These are phyloP conservation scores for Aspergillus quadricinctus DNA, from an alignment of 2,329 filamentous ascomycete species.

Conservation along the genomic window DNA sequence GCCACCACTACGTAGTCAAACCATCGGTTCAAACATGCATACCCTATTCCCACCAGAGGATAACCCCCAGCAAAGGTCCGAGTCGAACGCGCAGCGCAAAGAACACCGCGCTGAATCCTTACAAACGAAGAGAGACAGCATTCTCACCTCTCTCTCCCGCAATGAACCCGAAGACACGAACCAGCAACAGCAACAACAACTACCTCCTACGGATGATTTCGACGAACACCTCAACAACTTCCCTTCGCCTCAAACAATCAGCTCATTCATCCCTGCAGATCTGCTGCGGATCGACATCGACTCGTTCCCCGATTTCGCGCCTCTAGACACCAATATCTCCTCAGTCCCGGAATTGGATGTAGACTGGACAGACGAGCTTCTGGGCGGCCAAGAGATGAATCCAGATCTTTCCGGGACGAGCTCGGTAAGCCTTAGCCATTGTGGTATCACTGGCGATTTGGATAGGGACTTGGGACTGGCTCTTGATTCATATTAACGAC, in stretches of 20 bases:
- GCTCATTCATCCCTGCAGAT: slow-evolving; percentile 14
- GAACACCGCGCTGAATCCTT: neutral
- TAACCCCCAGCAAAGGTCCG: neutral
- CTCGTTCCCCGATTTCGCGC: slow-evolving; percentile 15
- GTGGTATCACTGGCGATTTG: slow-evolving; percentile 33
- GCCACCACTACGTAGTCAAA: slow-evolving; percentile 8
- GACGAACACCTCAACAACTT: slow-evolving; percentile 17
- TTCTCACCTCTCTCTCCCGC: neutral
- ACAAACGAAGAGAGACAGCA: slow-evolving; percentile 3
- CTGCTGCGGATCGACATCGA: slow-evolving; percentile 25
- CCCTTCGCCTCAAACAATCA: slow-evolving; percentile 3
- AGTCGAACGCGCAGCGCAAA: neutral
- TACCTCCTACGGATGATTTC: slow-evolving; percentile 20
- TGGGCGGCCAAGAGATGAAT: slow-evolving; percentile 18
- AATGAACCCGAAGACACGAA: neutral
- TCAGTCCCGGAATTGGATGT: slow-evolving; percentile 19
- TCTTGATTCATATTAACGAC: neutral
- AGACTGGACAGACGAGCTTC: slow-evolving; percentile 30
- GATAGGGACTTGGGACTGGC: slow-evolving; percentile 34
- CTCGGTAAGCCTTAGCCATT: slow-evolving; percentile 7
- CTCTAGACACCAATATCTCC: slow-evolving; percentile 6
- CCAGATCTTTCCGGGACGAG: slow-evolving; percentile 6
- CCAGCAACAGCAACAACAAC: slow-evolving; percentile 9
- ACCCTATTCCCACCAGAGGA: slow-evolving; percentile 6
- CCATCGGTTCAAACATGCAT: slow-evolving; percentile 10